A percentile compares a stretch with the other conserved stretches of the same genome.
Conservation (phyloP, 805 yeast genomes). For the Yamadazyma sp. region DNA sequence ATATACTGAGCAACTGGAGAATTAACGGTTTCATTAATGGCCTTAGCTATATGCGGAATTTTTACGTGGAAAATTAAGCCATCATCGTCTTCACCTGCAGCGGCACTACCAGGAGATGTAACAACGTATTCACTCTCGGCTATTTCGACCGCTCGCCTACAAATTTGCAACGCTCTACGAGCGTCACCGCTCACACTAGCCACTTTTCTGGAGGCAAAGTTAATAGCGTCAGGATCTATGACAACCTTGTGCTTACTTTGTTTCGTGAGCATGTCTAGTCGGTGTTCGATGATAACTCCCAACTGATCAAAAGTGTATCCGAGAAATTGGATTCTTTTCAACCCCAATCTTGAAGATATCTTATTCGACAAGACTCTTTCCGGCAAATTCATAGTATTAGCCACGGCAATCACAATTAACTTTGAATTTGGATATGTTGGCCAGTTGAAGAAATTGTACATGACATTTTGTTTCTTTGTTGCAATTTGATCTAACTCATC, state of each 20-base stretch:
- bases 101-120: slow-evolving; percentile 45
- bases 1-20: slow-evolving; percentile 70
- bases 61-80: slow-evolving; percentile 50
- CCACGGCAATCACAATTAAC: slow-evolving; percentile 86
- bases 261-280: slow-evolving; percentile 52
- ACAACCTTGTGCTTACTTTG: slow-evolving; percentile 41
- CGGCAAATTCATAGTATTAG: slow-evolving; percentile 96
- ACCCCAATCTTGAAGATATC: slow-evolving; percentile 86
- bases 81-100: slow-evolving; percentile 23
- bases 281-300: slow-evolving; percentile 66
- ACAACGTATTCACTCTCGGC: slow-evolving; percentile 73
- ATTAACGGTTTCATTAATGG: slow-evolving; percentile 73
- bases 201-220: slow-evolving; percentile 88
- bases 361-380: slow-evolving; percentile 85
- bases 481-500: slow-evolving; percentile 95
- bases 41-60: slow-evolving; percentile 73
- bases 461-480: slow-evolving; percentile 75
- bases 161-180: slow-evolving; percentile 82
- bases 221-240: slow-evolving; percentile 72
- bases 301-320: slow-evolving; percentile 85
- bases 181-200: slow-evolving; percentile 98
- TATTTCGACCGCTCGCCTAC: slow-evolving; percentile 85
- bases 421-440: slow-evolving; percentile 80
- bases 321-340: slow-evolving; percentile 80
- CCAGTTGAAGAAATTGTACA: slow-evolving; percentile 98